Evolutionary conservation across 2,329 filamentous ascomycete genomes (phyloP), one percentile per base, ranked within the genome.

Genomic region (Colletotrichum lupini): DNA sequence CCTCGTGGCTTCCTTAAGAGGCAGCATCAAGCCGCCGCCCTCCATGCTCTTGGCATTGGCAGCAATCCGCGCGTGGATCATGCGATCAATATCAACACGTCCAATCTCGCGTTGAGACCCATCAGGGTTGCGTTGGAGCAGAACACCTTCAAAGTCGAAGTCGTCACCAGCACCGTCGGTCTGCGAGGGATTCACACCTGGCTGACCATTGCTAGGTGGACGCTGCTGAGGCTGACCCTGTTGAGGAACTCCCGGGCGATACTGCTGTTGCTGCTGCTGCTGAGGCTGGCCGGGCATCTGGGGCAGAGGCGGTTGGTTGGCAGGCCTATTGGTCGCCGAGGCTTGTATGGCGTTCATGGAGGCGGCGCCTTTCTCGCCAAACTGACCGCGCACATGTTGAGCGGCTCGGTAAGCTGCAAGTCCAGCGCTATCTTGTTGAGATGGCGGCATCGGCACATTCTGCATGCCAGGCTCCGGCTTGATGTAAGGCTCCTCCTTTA

Each of bases 1-100:
- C 80, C 83, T 86, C 7, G 82, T 82, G 14, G 88, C 88, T 75
- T 92, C 86, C 76, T 88, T 87, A 12, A 95, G 86, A 2, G 94
- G 92, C 22, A 95, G 81, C 92, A 95, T 94, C 71, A 95, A 84
- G 8, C 94, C 91, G 57, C 91, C 94, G 61, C 91, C 94, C 80
- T 95, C 92, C 86, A 95, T 92, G 75, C 90, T 86, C 80, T 89
- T 91, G 9, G 92, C 92, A 76, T 89, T 88, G 58, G 90, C 88
- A 66, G 90, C 87, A 74, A 95, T 91, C 76, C 92, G 90, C 64
- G 88, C 86, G 76, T 93, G 92, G 77, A 96, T 89, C 79, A 93
- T 85, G 58, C 87, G 84, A 78, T 96, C 93, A 73, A 94, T 91
- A 67, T 92, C 90, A 5, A 91, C 81, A 64, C 89, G 86, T 28